Percentiles rank a stretch among this genome's conserved stretches.
These are phyloP conservation scores for Backusella sp. DNA, from an alignment of 192 early-diverging fungal genomes.

Conservation along the genomic window DNA sequence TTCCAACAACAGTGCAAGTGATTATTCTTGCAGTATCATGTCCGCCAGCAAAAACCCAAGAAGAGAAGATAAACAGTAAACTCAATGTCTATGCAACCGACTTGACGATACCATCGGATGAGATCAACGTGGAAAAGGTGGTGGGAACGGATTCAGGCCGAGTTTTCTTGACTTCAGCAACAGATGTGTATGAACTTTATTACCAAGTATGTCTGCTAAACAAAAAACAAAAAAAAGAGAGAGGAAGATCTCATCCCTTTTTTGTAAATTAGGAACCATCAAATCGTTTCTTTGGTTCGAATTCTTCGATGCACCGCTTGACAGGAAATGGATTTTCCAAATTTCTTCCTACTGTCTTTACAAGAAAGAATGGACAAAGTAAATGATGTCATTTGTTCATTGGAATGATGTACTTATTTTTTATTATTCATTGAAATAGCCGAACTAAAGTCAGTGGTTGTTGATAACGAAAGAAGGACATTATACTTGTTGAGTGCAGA, in stretches of 20 bases:
- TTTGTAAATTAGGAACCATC: not conserved
- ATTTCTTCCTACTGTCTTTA: not conserved
- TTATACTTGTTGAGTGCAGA: constrained; percentile 71
- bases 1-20: constrained; percentile 90
- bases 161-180: constrained; percentile 85
- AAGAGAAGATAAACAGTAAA: not conserved
- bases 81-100: constrained; percentile 79
- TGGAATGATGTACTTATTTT: not conserved
- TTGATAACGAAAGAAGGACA: constrained; percentile 70
- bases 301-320: not conserved
- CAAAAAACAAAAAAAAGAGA: not conserved
- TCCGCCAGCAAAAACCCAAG: constrained; percentile 27
- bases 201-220: constrained; percentile 56
- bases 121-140: constrained; percentile 76
- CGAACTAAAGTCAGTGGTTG: constrained; percentile 37
- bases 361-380: not conserved
- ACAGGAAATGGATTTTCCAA: not conserved
- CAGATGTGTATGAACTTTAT: constrained; percentile 82
- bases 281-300: not conserved
- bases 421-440: not conserved
- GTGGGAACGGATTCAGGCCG: constrained; percentile 76
- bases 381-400: not conserved
- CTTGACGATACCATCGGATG: constrained; percentile 78
- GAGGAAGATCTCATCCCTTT: not conserved
- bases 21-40: constrained; percentile 73